These are phyloP conservation scores for Trichocomaceae sp. DNA, from an alignment of 2,329 filamentous ascomycete genomes.

Conservation along the genomic window DNA sequence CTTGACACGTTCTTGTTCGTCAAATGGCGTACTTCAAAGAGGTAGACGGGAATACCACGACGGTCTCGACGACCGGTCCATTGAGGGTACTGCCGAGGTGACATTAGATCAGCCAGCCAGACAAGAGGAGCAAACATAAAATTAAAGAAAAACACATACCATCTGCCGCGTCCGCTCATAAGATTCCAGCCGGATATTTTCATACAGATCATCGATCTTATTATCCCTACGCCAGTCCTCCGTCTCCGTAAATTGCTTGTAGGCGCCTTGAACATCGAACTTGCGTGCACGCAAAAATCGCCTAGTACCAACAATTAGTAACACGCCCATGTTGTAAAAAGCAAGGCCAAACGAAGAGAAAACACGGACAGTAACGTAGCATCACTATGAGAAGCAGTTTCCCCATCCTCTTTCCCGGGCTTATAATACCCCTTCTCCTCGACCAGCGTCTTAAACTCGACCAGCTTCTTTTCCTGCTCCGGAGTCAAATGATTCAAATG, in stretches of 20 bases:
- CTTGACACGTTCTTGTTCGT: constrained; percentile 72
- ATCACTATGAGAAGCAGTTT: constrained; percentile 41
- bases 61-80: constrained; percentile 88
- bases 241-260: constrained; percentile 77
- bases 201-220: constrained; percentile 70
- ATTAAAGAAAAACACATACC: constrained; percentile 43
- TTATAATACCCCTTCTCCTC: constrained; percentile 54
- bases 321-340: not conserved
- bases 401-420: constrained; percentile 26
- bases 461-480: constrained; percentile 60
- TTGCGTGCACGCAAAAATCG: constrained; percentile 80
- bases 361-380: constrained; percentile 41
- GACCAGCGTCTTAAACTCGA: constrained; percentile 64
- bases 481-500: constrained; percentile 71
- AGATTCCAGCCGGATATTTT: constrained; percentile 75
- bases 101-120: not conserved
- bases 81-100: constrained; percentile 66
- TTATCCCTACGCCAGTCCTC: constrained; percentile 81
- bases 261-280: constrained; percentile 71
- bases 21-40: constrained; percentile 79
- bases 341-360: not conserved
- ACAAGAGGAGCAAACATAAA: not conserved
- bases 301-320: constrained; percentile 38
- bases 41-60: constrained; percentile 84
- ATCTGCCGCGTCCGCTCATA: constrained; percentile 70